Base-by-base conservation (phyloP, 2,329 filamentous ascomycete genomes). In the Cladophialophora carrionii region DNA sequence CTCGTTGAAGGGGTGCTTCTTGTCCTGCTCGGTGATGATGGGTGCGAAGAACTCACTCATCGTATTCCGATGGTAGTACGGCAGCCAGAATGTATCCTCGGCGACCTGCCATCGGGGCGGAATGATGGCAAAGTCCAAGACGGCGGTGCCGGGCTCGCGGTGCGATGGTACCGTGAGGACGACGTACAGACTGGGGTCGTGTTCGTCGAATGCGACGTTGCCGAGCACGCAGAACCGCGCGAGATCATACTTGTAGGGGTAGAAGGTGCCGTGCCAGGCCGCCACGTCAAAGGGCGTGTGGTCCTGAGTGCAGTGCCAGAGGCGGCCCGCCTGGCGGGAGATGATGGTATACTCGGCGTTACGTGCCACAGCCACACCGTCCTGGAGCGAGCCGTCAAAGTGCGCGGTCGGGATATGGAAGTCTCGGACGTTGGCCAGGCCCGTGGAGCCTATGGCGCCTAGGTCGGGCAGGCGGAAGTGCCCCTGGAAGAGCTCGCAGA, bases 251-350 rank as follows among this genome's bases (percentile, higher is more conserved):
- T 80, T 80, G 70, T 75, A 78, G 3, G 77, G 77, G 2, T 75
- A 76, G 71, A 89, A 88, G 58, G 85, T 87, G n/a, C 88, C 88
- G 70, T 90, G 87, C 88, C 88, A 90, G 1, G 87, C 88, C 0
- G 90, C 86, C 0, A 90, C 88, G 70, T 90, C 88, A 71, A 90
- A 91, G 0, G 88, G 88, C 2, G 83, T 87, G 73, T 90, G 88
- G 24, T 79, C 79, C 72, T 90, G 88, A 24, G 80, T 81, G 61
- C 83, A 86, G 24, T 77, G 79, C 71, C 88, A 89, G 43, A 89
- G 83, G 49, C 82, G 81, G 1, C 87, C 87, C 0, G 81, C 82
- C 53, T 89, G 83, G 72, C 90, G 90, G 70, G 83, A 84, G 0
- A 88, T 78, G 1, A 90, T 78, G 22, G 81, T 79, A 57, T 80